Evolutionary conservation across 495 filamentous ascomycete species (phyloP).

Genomic region (Penicillium daleae): DNA sequence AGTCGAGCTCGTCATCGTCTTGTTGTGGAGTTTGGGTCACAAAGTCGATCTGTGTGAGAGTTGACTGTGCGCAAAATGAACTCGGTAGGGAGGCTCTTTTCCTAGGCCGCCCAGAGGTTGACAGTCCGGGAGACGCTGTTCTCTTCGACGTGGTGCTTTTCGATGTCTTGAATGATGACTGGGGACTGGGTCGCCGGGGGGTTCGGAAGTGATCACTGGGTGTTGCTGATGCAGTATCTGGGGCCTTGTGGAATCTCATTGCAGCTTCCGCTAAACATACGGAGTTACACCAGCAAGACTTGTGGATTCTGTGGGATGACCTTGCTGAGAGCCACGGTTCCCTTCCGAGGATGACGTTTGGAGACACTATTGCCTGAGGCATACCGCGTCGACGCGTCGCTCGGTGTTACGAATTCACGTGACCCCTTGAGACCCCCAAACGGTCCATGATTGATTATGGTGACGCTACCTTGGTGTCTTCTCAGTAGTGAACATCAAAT

Average conservation of each 20-base stretch:
- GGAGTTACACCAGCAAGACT: conserved; percentile 22
- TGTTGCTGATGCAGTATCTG: conserved; percentile 23
- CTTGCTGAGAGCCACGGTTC: conserved; percentile 2
- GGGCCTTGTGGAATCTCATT: conserved; percentile 38
- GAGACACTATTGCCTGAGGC: conserved; percentile 20
- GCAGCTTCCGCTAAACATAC: conserved; percentile 28
- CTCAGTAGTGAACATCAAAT: neutral
- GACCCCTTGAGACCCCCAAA: neutral
- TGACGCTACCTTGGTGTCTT: neutral
- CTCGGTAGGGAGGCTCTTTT: conserved; percentile 29
- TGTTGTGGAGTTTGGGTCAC: conserved; percentile 30
- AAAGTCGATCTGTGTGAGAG: conserved; percentile 51
- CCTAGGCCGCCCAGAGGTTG: conserved; percentile 23
- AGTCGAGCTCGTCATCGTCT: conserved; percentile 41
- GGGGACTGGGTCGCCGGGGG: conserved; percentile 28
- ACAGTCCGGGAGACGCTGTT: conserved; percentile 28
- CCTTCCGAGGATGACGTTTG: conserved; percentile 23
- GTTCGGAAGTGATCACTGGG: conserved; percentile 30
- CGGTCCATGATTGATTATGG: neutral
- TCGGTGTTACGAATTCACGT: conserved; percentile 7
- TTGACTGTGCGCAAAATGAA: conserved; percentile 35
- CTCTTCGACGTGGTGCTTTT: conserved; percentile 27
- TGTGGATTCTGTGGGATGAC: neutral
- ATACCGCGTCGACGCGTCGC: conserved; percentile 35
- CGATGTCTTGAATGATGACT: conserved; percentile 23